Conservation (phyloP, 192 early-diverging fungal genomes). For the Coemansia sp. region DNA sequence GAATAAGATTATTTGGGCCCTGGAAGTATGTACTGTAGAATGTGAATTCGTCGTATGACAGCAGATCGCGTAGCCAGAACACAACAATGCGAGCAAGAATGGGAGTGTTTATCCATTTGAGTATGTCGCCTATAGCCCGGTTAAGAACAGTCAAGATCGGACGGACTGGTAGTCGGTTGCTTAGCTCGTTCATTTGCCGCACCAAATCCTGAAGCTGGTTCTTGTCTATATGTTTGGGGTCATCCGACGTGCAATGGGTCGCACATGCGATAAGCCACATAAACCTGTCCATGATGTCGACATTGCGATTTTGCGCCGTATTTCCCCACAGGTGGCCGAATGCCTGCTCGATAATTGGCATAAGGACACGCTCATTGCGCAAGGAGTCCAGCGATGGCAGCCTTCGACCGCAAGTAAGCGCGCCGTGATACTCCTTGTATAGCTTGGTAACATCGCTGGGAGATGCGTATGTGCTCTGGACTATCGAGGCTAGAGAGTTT, state of each 20-base stretch:
- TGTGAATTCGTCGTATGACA: slow-evolving; percentile 54
- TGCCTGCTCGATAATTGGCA: slow-evolving; percentile 37
- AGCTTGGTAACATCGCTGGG: slow-evolving; percentile 37
- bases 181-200: slow-evolving; percentile 29
- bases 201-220: slow-evolving; percentile 20
- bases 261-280: slow-evolving; percentile 50
- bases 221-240: slow-evolving; percentile 9
- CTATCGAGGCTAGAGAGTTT: slow-evolving; percentile 31
- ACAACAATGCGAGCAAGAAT: slow-evolving; percentile 39
- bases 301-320: slow-evolving; percentile 10
- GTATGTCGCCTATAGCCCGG: slow-evolving; percentile 21
- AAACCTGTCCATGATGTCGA: slow-evolving; percentile 30
- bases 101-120: slow-evolving; percentile 34
- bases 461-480: slow-evolving; percentile 39
- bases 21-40: slow-evolving; percentile 73
- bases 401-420: slow-evolving; percentile 2
- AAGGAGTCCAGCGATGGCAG: slow-evolving; percentile 17
- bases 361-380: slow-evolving; percentile 31
- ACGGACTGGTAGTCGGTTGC: slow-evolving; percentile 21
- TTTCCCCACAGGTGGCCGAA: slow-evolving; percentile 42
- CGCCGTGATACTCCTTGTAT: slow-evolving; percentile 35
- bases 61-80: slow-evolving; percentile 63
- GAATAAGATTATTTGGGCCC: slow-evolving; percentile 57
- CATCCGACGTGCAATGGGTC: slow-evolving; percentile 12
- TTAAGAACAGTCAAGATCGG: slow-evolving; percentile 33